Conservation (phyloP, 495 filamentous ascomycete species). For the Xylaria nigripes region DNA sequence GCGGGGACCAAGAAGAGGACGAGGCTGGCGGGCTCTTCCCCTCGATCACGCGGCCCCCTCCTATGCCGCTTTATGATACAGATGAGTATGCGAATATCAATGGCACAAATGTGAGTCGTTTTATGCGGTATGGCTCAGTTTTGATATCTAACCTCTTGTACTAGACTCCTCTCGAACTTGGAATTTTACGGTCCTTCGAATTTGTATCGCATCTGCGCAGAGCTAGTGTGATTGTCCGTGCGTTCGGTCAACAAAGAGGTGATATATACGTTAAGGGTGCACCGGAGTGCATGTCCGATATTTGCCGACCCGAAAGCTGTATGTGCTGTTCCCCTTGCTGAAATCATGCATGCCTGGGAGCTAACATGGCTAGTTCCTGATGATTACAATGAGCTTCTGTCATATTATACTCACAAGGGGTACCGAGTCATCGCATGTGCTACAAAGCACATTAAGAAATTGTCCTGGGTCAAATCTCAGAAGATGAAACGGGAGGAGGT, state of each 20-base stretch:
- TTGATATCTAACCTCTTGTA: constrained; percentile 5
- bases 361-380: constrained; percentile 53
- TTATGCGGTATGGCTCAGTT: background rate
- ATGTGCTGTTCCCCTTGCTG: constrained; percentile 27
- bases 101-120: constrained; percentile 31
- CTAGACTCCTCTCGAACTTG: constrained; percentile 60
- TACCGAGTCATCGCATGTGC: constrained; percentile 98
- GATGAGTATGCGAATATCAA: constrained; percentile 30
- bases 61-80: constrained; percentile 47
- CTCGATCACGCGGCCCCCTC: constrained; percentile 76
- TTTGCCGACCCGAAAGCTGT: constrained; percentile 76
- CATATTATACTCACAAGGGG: constrained; percentile 87
- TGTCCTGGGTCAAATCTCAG: constrained; percentile 89
- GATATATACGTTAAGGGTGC: constrained; percentile 94
- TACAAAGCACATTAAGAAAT: constrained; percentile 72
- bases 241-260: constrained; percentile 69
- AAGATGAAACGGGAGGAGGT: constrained; percentile 83
- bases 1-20: constrained; percentile 50
- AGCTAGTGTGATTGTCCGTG: constrained; percentile 84
- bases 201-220: constrained; percentile 94
- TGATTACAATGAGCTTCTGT: constrained; percentile 82
- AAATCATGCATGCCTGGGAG: background rate
- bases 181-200: constrained; percentile 81
- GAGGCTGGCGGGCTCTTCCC: constrained; percentile 62
- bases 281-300: constrained; percentile 90